Percentiles rank a stretch among this genome's conserved stretches.
These are phyloP conservation scores for Xanthoconium purpureum DNA, from an alignment of 768 basidiomycete species.

Conservation along the genomic window DNA sequence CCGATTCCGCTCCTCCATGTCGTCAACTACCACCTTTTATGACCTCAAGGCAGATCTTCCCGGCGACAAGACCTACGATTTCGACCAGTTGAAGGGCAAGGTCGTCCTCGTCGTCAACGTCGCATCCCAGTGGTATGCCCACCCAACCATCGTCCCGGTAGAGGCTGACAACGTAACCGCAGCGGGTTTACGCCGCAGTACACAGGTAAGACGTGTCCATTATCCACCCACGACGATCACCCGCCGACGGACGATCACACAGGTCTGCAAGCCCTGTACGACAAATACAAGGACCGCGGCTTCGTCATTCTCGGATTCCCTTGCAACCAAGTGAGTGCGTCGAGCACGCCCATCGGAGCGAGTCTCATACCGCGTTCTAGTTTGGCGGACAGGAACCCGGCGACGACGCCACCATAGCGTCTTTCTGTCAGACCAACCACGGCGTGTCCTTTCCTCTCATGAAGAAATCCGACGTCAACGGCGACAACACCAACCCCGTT, in stretches of 20 bases:
- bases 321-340: constrained; percentile 67
- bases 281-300: constrained; percentile 75
- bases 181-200: constrained; percentile 88
- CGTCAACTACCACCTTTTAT: constrained; percentile 48
- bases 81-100: constrained; percentile 71
- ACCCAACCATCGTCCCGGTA: too few species aligned
- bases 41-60: constrained; percentile 66
- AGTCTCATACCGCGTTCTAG: constrained; percentile 57
- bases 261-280: constrained; percentile 78
- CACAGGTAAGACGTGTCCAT: constrained; percentile 42
- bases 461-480: constrained; percentile 94
- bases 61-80: constrained; percentile 52
- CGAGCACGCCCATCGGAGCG: not conserved
- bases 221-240: not conserved
- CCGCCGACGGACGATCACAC: not conserved
- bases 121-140: constrained; percentile 61
- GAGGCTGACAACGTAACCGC: constrained; percentile 2
- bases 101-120: constrained; percentile 76
- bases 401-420: constrained; percentile 67
- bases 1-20: not conserved
- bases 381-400: constrained; percentile 86
- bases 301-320: constrained; percentile 88
- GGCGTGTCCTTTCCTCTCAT: constrained; percentile 89
- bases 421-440: constrained; percentile 79
- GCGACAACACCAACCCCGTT: constrained; percentile 76